Evolutionary conservation across 2,329 filamentous ascomycete genomes (phyloP), one percentile per base, ranked within the genome.

Genomic region (Ophiostoma himal-ulmi): DNA sequence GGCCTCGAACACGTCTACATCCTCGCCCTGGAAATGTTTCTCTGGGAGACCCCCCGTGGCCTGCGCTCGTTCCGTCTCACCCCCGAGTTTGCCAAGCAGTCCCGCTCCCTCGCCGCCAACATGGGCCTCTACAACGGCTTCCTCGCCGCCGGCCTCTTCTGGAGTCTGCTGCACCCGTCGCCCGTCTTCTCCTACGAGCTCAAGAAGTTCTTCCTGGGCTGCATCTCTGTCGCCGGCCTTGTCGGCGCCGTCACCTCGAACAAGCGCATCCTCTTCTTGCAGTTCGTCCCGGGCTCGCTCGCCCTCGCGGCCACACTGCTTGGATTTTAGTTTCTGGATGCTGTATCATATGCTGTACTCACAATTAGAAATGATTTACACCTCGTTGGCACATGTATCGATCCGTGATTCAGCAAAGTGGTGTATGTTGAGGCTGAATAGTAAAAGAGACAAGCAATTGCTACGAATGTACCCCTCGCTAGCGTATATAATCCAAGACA

Each of bases 101-200:
- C 82, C 3, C 80, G 79, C 72, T 74, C 71, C 4, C 77, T 85
- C 48, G 83, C 82, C 66, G 81, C 81, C 69, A 85, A 85, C 75
- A 83, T 85, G 74, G 83, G 83, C 26, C 78, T 85, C 6, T 85
- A 85, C 77, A 85, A 85, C 74, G 83, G 83, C 60, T 84, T 85
- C 70, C 77, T 85, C n/a, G 80, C 82, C 3, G 82, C 82, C 1
- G 83, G 83, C 0, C 75, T 85, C 1, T 71, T 77, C 36, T 85
- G 83, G 83, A 79, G 80, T 3, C 72, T 84, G n/a, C n/a, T 77
- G 3, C 82, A 85, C 74, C 82, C 83, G 0, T 78, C 79, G 6
- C 69, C 77, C 7, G 79, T 76, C 52, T 80, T 85, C 71, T 79
- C 78, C 20, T 73, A 69, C 3, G 81, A 85, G 76, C 77, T 85